These are phyloP conservation scores for Populus trichocarpa DNA, from an alignment of 441 rosid genomes.

Conservation along the genomic window DNA sequence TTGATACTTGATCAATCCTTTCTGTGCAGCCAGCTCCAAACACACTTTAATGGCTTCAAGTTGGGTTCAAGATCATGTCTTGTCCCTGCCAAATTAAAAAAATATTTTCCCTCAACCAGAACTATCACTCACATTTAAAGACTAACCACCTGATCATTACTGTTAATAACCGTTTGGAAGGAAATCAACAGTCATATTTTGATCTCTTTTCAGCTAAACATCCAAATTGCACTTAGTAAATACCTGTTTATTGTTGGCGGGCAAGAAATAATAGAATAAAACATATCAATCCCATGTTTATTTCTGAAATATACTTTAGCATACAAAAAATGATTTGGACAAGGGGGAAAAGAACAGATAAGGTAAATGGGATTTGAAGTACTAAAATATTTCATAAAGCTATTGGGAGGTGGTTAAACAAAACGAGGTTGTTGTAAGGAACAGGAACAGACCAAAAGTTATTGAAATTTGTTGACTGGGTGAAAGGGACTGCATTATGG, in stretches of 20 bases:
- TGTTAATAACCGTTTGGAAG: neutral
- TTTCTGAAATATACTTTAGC: neutral
- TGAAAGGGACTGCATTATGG: neutral
- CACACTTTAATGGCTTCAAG: neutral
- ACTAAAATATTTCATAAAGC: neutral
- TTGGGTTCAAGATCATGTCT: neutral
- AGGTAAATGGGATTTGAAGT: neutral
- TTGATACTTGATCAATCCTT: neutral
- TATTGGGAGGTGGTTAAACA: neutral
- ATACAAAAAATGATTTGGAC: neutral
- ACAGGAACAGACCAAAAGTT: neutral
- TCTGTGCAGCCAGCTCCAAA: neutral
- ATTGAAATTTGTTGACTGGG: neutral
- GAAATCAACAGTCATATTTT: neutral
- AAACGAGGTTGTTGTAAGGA: neutral
- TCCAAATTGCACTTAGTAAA: neutral
- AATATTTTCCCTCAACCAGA: neutral
- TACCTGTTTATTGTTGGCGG: neutral
- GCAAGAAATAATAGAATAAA: no score
- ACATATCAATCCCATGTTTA: neutral
- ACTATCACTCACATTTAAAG: neutral
- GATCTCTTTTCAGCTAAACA: neutral
- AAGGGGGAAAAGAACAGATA: neutral
- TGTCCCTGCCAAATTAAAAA: neutral
- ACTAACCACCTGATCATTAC: neutral